Conservation (phyloP, 441 rosid genomes). For the Kokia cookei region DNA sequence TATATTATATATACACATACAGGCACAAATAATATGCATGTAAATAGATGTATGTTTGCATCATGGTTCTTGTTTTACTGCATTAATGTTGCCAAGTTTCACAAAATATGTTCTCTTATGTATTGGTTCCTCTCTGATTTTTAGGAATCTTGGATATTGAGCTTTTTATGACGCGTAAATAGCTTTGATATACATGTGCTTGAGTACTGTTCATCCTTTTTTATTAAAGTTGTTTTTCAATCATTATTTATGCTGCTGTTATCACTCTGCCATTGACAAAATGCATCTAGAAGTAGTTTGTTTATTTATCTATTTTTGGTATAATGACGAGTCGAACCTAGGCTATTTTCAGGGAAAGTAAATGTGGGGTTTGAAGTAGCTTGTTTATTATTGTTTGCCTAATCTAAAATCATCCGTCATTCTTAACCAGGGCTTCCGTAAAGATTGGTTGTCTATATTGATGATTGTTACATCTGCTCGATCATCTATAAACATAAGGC, state of each 20-base stretch:
- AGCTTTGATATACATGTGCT: neutral
- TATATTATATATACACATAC: neutral
- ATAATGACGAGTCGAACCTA: too few species aligned
- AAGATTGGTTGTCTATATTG: slow-evolving; percentile 93
- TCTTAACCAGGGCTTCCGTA: slow-evolving; percentile 81
- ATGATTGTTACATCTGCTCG: slow-evolving; percentile 98
- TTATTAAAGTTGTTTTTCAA: neutral
- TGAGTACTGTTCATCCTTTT: neutral
- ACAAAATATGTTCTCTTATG: neutral
- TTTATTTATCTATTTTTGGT: neutral
- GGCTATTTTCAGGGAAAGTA: too few species aligned
- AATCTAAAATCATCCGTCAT: slow-evolving; percentile 12
- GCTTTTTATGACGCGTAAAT: neutral
- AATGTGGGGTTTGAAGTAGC: neutral
- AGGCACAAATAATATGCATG: neutral
- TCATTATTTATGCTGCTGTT: neutral
- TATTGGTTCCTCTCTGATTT: neutral
- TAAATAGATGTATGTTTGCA: neutral
- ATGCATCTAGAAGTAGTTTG: slow-evolving; percentile 1
- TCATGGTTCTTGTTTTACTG: neutral
- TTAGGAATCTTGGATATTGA: neutral
- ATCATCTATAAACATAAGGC: slow-evolving; percentile 92
- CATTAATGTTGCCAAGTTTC: neutral
- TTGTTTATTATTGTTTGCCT: slow-evolving; percentile 3
- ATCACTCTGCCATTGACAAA: neutral